Conservation (phyloP, 768 basidiomycete species). For the Suillus alpinus region DNA sequence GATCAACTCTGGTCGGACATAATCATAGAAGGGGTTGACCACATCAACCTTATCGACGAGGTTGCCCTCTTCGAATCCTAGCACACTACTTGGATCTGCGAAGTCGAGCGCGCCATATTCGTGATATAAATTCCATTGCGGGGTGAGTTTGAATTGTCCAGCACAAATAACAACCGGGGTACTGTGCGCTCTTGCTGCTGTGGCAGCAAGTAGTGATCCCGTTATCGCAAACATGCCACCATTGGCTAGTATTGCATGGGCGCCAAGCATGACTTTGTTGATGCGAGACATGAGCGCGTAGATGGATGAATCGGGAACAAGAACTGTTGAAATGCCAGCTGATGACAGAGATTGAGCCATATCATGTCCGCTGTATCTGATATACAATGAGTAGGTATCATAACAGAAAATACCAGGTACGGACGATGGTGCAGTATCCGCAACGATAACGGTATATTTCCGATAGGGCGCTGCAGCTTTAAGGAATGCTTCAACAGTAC, state of each 20-base stretch:
- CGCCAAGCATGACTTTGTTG: slow-evolving; percentile 93
- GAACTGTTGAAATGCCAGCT: slow-evolving; percentile 86
- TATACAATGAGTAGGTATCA: slow-evolving; percentile 5
- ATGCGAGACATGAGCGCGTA: slow-evolving; percentile 96
- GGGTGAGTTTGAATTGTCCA: slow-evolving; percentile 96
- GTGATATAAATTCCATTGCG: slow-evolving; percentile 84
- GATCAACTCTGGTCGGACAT: slow-evolving; percentile 88
- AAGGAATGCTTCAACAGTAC: slow-evolving; percentile 90
- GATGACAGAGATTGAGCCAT: slow-evolving; percentile 82
- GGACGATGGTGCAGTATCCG: slow-evolving; percentile 92
- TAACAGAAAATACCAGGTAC: slow-evolving; percentile 27
- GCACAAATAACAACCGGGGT: slow-evolving; percentile 92
- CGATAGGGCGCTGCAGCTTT: slow-evolving; percentile 86
- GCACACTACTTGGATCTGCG: slow-evolving; percentile 64
- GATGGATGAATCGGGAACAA: slow-evolving; percentile 94
- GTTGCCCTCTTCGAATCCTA: slow-evolving; percentile 73
- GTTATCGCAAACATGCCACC: slow-evolving; percentile 92
- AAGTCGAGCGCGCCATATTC: slow-evolving; percentile 84
- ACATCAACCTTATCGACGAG: slow-evolving; percentile 88
- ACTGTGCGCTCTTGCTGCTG: slow-evolving; percentile 85
- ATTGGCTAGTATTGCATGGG: slow-evolving; percentile 94
- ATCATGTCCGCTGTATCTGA: slow-evolving; percentile 78
- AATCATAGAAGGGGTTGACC: slow-evolving; percentile 95
- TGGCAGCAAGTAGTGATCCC: slow-evolving; percentile 81
- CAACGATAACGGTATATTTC: slow-evolving; percentile 94